Evolutionary conservation across 805 yeast species (phyloP).

Genomic region (Spathaspora arborariae): DNA sequence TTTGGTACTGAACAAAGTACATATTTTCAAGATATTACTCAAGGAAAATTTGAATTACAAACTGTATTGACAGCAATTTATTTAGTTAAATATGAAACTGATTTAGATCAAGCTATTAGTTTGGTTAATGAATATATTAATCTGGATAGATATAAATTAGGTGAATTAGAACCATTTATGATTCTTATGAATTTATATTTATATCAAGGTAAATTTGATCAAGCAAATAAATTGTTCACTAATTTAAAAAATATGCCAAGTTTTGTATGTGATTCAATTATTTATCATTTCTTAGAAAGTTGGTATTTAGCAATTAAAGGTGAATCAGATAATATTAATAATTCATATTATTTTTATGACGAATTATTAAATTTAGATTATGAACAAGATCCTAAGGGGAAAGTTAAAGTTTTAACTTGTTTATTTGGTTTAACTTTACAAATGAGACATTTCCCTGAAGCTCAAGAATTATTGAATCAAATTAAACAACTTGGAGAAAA

Average conservation of each 20-base stretch:
- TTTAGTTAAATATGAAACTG: slow-evolving; percentile 32
- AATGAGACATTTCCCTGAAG: slow-evolving; percentile 78
- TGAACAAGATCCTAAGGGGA: slow-evolving; percentile 30
- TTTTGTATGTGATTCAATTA: slow-evolving; percentile 56
- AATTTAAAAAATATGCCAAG: slow-evolving; percentile 30
- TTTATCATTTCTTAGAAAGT: slow-evolving; percentile 75
- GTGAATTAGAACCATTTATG: slow-evolving; percentile 40
- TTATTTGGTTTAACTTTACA: slow-evolving; percentile 75
- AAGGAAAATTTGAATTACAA: slow-evolving; percentile 35
- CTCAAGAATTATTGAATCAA: slow-evolving; percentile 52
- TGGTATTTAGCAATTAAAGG: slow-evolving; percentile 47
- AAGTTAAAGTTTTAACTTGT: slow-evolving; percentile 43
- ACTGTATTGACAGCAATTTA: slow-evolving; percentile 39
- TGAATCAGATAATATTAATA: slow-evolving; percentile 37
- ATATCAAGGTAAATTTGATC: slow-evolving; percentile 30
- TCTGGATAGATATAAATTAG: slow-evolving; percentile 9
- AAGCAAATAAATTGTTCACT: slow-evolving; percentile 30
- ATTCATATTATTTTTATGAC: slow-evolving; percentile 63
- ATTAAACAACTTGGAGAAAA: slow-evolving; percentile 39
- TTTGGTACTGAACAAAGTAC: slow-evolving; percentile 42
- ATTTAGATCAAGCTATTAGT: slow-evolving; percentile 34
- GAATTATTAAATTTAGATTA: slow-evolving; percentile 61
- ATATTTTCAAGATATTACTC: slow-evolving; percentile 36
- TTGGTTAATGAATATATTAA: slow-evolving; percentile 26
- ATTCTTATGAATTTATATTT: slow-evolving; percentile 38